These are phyloP conservation scores for Lachnellula subtilissima DNA, from an alignment of 2,329 filamentous ascomycete species.

Conservation along the genomic window DNA sequence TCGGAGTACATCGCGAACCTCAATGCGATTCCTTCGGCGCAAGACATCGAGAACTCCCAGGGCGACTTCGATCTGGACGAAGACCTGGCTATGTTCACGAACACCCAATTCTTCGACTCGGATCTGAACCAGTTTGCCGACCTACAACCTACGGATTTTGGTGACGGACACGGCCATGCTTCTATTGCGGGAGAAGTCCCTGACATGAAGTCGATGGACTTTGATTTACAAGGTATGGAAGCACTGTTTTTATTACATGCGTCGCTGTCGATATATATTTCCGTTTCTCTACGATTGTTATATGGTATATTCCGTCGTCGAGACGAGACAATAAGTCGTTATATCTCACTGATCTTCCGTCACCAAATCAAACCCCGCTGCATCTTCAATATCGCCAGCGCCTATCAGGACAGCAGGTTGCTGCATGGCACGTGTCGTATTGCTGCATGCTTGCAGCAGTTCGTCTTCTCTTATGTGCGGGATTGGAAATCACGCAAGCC, in stretches of 20 bases:
- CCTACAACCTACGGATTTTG: slow-evolving; percentile 38
- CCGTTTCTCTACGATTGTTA: too few relatives aligned
- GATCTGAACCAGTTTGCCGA: slow-evolving; percentile 60
- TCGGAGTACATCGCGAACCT: slow-evolving; percentile 84
- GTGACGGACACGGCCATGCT: slow-evolving; percentile 1
- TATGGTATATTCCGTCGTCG: too few relatives aligned
- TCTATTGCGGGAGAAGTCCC: slow-evolving; percentile 12
- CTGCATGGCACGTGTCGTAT: too few relatives aligned
- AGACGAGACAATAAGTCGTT: too few relatives aligned
- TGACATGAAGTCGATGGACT: slow-evolving; percentile 46
- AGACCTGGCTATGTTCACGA: slow-evolving; percentile 74
- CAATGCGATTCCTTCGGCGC: slow-evolving; percentile 64
- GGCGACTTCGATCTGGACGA: slow-evolving; percentile 60
- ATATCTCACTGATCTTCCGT: too few relatives aligned
- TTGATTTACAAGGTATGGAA: slow-evolving; percentile 40
- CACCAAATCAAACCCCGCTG: too few relatives aligned
- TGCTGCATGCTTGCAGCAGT: not conserved
- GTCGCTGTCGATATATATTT: too few relatives aligned
- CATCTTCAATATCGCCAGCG: too few relatives aligned
- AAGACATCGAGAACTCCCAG: slow-evolving; percentile 51
- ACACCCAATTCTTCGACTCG: slow-evolving; percentile 77
- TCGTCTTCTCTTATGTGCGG: not conserved
- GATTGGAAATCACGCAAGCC: not conserved
- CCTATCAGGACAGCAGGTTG: too few relatives aligned
- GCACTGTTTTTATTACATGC: not conserved